Evolutionary conservation across 805 yeast genomes (phyloP), one percentile per base, ranked within the genome.

Genomic region (Starmerella apis): DNA sequence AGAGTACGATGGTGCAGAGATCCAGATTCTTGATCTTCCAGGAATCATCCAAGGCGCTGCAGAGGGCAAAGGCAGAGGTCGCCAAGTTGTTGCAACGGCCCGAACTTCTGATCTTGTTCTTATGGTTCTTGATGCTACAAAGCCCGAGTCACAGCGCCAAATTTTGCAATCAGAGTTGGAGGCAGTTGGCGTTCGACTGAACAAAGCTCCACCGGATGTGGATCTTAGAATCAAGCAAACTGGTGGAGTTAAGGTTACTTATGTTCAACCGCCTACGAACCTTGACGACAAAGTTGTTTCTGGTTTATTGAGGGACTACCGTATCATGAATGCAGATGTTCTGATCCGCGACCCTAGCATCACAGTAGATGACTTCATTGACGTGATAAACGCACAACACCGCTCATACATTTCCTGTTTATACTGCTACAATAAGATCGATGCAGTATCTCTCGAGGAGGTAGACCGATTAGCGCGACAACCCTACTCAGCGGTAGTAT

Each of bases 21-120:
- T 90, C 55, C 98, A 90, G 69, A 81, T 92, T 57, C 90, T 90
- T n/a, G 98, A 90, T 74, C 70, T 90, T 47, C 98, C 98, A 1
- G 98, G 98, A 66, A 90, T 90, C 59, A 90, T 90, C 51, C 86
- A 85, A 64, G 97, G 97, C 39, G 97, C 97, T 3, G 75, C 94
- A 31, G 95, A 86, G 63, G 97, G 97, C 61, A 88, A 88, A 67
- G 98, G 98, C 60, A 79, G 98, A 66, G 97, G 97, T 50, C 76
- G 95, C 60, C 97, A 92, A 66, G 97, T 92, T 37, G 88, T 90
- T 56, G 83, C 97, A 2, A 92, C 96, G 0, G 95, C 96, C 0
- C 82, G 92, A 65, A 90, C 97, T 0, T 87, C 96, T 0, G 97
- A 92, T 63, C 70, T 90, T 62, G 81, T 90, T 54, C 69, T 90